phyloP scores from a whole-genome alignment of 805 yeast species.

The Lachancea waltii region DNA sequence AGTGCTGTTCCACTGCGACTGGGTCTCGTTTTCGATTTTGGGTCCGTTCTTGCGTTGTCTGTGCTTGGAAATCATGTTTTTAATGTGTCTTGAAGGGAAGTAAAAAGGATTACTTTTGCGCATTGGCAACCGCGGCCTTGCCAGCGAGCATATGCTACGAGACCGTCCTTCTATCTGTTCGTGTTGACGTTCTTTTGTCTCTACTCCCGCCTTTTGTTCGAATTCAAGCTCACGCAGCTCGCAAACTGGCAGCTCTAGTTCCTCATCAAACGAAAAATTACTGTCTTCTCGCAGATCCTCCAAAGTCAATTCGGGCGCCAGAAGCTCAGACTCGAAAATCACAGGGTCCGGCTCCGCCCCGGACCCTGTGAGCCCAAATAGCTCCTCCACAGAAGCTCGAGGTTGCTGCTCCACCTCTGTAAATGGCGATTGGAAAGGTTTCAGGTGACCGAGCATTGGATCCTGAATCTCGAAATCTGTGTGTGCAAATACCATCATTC shows the following conservation, averaged over 20 bases:
- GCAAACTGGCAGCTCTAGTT: not conserved
- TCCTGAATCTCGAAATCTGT: not conserved
- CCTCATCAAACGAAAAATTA: not conserved
- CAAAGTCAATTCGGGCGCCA: not conserved
- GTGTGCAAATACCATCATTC: constrained; percentile 2
- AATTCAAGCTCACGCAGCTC: not conserved
- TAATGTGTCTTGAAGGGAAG: constrained; percentile 17
- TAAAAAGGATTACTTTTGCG: constrained; percentile 19
- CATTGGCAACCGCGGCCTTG: constrained; percentile 11
- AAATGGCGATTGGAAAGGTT: not conserved
- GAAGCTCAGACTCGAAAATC: not conserved
- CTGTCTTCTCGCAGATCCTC: not conserved
- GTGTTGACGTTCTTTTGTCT: not conserved
- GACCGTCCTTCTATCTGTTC: too few species aligned
- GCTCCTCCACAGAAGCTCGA: not conserved
- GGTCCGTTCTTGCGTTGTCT: constrained; percentile 3
- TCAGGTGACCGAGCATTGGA: not conserved
- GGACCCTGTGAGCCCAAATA: not conserved
- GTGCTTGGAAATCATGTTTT: constrained; percentile 12
- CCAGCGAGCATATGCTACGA: too few species aligned
- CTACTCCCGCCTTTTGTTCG: too few species aligned
- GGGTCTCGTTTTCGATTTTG: not conserved
- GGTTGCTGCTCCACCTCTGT: not conserved
- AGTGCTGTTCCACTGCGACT: not conserved
- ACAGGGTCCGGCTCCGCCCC: not conserved